Evolutionary conservation across 192 early-diverging fungal genomes (phyloP).

Genomic region (Coemansia sp.): DNA sequence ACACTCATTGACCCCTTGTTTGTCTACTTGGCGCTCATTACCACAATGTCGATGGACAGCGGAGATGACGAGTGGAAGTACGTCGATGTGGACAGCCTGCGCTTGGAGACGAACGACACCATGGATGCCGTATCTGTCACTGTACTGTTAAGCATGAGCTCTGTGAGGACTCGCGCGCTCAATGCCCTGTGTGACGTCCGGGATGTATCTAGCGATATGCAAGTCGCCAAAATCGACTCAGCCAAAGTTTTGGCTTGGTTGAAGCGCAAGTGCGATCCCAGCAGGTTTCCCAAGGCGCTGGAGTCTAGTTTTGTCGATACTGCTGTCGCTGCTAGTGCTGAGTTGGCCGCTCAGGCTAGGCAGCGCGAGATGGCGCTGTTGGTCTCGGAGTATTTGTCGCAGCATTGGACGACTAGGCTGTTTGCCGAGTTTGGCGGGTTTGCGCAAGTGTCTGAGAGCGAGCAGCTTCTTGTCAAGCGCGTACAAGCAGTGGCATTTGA

Average conservation of each 20-base stretch:
- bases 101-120: conserved; percentile 26
- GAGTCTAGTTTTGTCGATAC: background rate
- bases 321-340: background rate
- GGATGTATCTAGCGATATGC: conserved; percentile 13
- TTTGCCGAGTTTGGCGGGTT: conserved; percentile 32
- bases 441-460: conserved; percentile 12
- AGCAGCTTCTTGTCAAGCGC: conserved; percentile 7
- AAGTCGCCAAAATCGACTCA: conserved; percentile 25
- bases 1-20: conserved; percentile 43
- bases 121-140: conserved; percentile 21
- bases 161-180: conserved; percentile 7
- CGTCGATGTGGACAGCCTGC: conserved; percentile 33
- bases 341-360: conserved; percentile 6
- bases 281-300: conserved; percentile 12
- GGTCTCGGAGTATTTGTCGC: conserved; percentile 39
- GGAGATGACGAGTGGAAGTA: conserved; percentile 31
- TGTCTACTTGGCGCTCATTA: conserved; percentile 33
- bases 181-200: conserved; percentile 25
- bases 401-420: conserved; percentile 21
- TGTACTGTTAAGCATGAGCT: conserved; percentile 13
- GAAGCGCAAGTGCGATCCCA: conserved; percentile 28
- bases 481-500: conserved; percentile 27
- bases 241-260: conserved; percentile 35
- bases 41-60: conserved; percentile 3
- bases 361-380: conserved; percentile 44